These are phyloP conservation scores for Cyclotella baltica DNA, from an alignment of 108 stramenopile species.

Conservation along the genomic window DNA sequence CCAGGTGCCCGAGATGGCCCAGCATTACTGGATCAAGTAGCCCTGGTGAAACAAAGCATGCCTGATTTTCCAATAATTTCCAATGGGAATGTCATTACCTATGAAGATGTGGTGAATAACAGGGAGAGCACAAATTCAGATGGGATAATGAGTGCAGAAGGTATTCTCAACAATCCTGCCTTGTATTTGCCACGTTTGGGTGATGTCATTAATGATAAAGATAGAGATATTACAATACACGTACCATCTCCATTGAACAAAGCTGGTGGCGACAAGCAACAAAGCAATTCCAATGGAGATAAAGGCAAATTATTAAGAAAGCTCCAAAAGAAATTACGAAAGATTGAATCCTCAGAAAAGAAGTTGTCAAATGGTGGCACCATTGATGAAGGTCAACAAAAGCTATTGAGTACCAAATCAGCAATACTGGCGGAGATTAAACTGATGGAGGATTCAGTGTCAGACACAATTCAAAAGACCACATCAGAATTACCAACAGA, in stretches of 20 bases:
- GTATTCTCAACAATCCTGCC: conserved; percentile 92
- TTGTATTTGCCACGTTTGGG: conserved; percentile 74
- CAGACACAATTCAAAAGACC: background rate
- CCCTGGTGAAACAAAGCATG: conserved; percentile 47
- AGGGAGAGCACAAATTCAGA: conserved; percentile 74
- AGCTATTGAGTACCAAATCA: conserved; percentile 57
- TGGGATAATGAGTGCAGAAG: conserved; percentile 95
- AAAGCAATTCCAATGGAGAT: conserved; percentile 7
- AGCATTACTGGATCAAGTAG: conserved; percentile 87
- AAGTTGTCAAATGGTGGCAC: conserved; percentile 31
- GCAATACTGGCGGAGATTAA: conserved; percentile 40
- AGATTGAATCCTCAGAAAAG: conserved; percentile 65
- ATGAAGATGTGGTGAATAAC: conserved; percentile 80
- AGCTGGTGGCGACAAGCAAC: background rate
- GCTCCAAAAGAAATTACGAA: conserved; percentile 66
- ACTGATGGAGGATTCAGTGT: background rate
- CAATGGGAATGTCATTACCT: conserved; percentile 91
- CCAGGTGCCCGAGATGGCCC: conserved; percentile 93
- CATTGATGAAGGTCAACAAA: conserved; percentile 60
- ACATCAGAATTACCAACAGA: background rate
- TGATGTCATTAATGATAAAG: conserved; percentile 31
- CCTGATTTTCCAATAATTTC: conserved; percentile 73
- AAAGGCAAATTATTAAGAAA: conserved; percentile 46
- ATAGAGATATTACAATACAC: conserved; percentile 25
- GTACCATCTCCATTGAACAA: conserved; percentile 33